phyloP scores from a whole-genome alignment of 2,329 filamentous ascomycete species.

The Scytalidium sp. region DNA sequence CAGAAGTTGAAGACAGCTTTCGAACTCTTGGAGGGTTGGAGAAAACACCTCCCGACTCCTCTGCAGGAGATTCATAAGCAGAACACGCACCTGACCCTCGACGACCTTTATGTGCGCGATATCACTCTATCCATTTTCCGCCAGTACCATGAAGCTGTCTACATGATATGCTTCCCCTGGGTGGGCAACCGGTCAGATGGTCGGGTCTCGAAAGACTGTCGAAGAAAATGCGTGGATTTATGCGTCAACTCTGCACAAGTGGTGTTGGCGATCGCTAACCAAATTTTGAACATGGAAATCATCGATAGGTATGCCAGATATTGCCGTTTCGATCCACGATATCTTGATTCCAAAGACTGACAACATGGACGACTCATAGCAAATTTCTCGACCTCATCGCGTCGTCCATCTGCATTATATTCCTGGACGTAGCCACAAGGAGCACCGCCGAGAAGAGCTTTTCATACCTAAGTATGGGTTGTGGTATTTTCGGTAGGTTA shows the following conservation, averaged over 20 bases:
- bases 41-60: conserved; percentile 5
- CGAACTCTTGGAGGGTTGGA: conserved; percentile 7
- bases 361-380: background rate
- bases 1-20: conserved; percentile 3
- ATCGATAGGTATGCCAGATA: conserved; percentile 4
- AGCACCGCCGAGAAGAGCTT: conserved; percentile 4
- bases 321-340: background rate
- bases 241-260: conserved; percentile 6
- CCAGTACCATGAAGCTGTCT: conserved; percentile 7
- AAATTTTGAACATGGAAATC: conserved; percentile 3
- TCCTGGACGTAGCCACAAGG: conserved; percentile 5
- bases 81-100: conserved; percentile 2
- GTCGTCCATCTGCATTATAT: conserved; percentile 6
- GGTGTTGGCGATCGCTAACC: conserved; percentile 4
- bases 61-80: conserved; percentile 6
- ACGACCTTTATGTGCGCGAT: conserved; percentile 3
- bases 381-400: conserved; percentile 7
- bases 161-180: conserved; percentile 6
- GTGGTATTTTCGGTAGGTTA: conserved; percentile 5
- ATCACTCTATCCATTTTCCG: conserved; percentile 3
- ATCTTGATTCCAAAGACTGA: background rate
- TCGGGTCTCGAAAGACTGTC: conserved; percentile 2
- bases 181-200: background rate
- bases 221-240: conserved; percentile 2
- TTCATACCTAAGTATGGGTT: conserved; percentile 6